Evolutionary conservation across 2,329 filamentous ascomycete genomes (phyloP), one percentile per base, ranked within the genome.

Genomic region (Bipolaris gigantea): DNA sequence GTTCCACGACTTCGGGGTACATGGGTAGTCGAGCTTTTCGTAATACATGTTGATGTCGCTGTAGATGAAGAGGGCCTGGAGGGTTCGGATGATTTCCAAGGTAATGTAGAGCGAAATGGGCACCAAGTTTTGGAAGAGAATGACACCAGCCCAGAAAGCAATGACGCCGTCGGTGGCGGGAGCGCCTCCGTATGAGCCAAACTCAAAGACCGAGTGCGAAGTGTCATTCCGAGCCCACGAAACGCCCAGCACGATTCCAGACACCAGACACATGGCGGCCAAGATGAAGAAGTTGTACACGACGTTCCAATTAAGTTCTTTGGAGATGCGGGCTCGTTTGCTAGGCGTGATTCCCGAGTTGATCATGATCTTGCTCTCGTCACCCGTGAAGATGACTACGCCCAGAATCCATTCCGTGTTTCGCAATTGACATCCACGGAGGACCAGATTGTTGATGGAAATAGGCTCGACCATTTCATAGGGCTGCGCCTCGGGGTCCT

Each of bases 361-460:
- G 79, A 97, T 89, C 94, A 99, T 99, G 73, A 97, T 97, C 78
- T 97, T 99, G 32, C 93, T 96, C 73, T 99, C 93, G 69, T 92
- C 87, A 32, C 94, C 94, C 13, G 94, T 97, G 76, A 96, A 99
- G 16, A 96, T 81, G 45, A 97, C 93, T 3, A 99, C 84, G 48
- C 92, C 94, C 5, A 99, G 83, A 49, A 92, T 83, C 94, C 94
- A 99, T 70, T 97, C 92, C 0, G 94, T 99, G 73, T 97, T 99
- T 61, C 92, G 86, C 44, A 99, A 77, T 64, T 92, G 95, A 76
- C 92, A 96, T 50, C 94, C 94, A 80, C 94, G 89, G 40, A 99
- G 85, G 27, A 99, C 83, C 60, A 97, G 76, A 70, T 99, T 99
- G 80, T 97, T 96, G 75, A 99, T 97, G 5, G 87, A 87, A 52